These are phyloP conservation scores for Boletus coccyginus DNA, from an alignment of 768 basidiomycete genomes.

Conservation along the genomic window DNA sequence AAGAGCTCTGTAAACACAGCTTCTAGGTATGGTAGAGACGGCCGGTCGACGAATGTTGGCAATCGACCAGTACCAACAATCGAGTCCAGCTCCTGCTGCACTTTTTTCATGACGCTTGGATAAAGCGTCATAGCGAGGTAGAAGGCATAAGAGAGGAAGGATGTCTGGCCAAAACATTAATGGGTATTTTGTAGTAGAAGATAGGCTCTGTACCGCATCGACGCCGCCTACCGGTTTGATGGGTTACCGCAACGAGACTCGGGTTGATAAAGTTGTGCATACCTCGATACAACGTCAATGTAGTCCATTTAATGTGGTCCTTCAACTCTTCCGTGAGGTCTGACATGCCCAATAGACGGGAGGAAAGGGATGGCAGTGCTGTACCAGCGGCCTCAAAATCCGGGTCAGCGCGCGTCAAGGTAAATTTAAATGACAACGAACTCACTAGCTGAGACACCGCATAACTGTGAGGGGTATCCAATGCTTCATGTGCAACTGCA, in stretches of 20 bases:
- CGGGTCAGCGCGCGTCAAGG: not conserved
- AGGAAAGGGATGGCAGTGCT: slow-evolving; percentile 14
- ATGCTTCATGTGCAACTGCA: not conserved
- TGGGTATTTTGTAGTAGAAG: not conserved
- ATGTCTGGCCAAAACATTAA: slow-evolving; percentile 6
- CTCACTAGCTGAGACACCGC: slow-evolving; percentile 13
- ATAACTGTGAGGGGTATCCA: slow-evolving; percentile 9
- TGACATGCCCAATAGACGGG: slow-evolving; percentile 7
- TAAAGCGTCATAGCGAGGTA: slow-evolving; percentile 30
- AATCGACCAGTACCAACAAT: slow-evolving; percentile 23
- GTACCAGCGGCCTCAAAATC: slow-evolving; percentile 14
- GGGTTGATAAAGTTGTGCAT: not conserved
- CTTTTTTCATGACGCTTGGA: slow-evolving; percentile 25
- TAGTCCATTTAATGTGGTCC: slow-evolving; percentile 19
- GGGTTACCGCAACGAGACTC: not conserved
- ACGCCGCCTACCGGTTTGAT: slow-evolving; percentile 16
- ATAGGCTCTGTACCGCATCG: slow-evolving; percentile 29
- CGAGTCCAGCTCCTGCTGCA: slow-evolving; percentile 24
- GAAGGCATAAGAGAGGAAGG: slow-evolving; percentile 11
- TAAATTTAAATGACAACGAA: not conserved
- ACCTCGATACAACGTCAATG: slow-evolving; percentile 14
- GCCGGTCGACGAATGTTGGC: slow-evolving; percentile 25
- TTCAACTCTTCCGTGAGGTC: slow-evolving; percentile 10
- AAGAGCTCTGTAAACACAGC: slow-evolving; percentile 24
- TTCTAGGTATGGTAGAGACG: slow-evolving; percentile 27